A percentile compares a stretch with the other conserved stretches of the same genome.
phyloP scores from a whole-genome alignment of 352 stramenopile genomes.

The Globisporangium cystogenes region DNA sequence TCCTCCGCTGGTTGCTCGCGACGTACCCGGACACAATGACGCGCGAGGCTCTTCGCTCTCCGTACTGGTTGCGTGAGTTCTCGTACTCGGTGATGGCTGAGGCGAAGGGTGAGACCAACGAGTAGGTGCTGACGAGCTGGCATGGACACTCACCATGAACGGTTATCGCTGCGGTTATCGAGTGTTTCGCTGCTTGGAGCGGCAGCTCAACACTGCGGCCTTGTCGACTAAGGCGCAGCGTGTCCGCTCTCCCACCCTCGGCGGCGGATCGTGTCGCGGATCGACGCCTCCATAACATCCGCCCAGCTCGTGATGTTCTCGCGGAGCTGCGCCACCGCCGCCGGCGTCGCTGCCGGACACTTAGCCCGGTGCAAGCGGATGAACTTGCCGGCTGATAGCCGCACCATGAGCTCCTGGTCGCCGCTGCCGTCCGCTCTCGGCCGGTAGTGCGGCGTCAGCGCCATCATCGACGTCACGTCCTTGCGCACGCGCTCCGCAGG shows the following conservation, averaged over 20 bases:
- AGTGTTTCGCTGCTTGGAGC: too few relatives aligned
- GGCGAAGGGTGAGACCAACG: too few relatives aligned
- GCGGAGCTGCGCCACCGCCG: conserved; percentile 17
- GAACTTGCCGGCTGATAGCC: conserved; percentile 16
- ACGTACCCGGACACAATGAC: too few relatives aligned
- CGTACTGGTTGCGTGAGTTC: too few relatives aligned
- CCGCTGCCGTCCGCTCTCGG: conserved; percentile 1
- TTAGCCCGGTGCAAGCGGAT: conserved; percentile 14
- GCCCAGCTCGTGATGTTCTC: conserved; percentile 12
- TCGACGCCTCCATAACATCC: conserved; percentile 17
- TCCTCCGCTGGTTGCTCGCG: too few relatives aligned
- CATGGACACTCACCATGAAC: too few relatives aligned
- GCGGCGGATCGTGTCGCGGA: conserved; percentile 15
- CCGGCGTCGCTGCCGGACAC: conserved; percentile 13
- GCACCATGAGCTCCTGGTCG: conserved; percentile 20
- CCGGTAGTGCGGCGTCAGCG: conserved; percentile 23
- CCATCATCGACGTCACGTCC: conserved; percentile 16
- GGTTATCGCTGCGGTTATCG: too few relatives aligned
- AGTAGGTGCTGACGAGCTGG: too few relatives aligned
- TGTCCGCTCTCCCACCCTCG: conserved; percentile 6
- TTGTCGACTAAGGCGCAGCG: too few relatives aligned
- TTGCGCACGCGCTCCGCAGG: conserved; percentile 19
- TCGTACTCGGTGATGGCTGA: too few relatives aligned
- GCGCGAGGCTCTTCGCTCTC: too few relatives aligned
- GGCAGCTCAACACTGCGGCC: too few relatives aligned